These are phyloP conservation scores for Actinomortierella wolfii DNA, from an alignment of 371 early-diverging fungal genomes.

Conservation along the genomic window DNA sequence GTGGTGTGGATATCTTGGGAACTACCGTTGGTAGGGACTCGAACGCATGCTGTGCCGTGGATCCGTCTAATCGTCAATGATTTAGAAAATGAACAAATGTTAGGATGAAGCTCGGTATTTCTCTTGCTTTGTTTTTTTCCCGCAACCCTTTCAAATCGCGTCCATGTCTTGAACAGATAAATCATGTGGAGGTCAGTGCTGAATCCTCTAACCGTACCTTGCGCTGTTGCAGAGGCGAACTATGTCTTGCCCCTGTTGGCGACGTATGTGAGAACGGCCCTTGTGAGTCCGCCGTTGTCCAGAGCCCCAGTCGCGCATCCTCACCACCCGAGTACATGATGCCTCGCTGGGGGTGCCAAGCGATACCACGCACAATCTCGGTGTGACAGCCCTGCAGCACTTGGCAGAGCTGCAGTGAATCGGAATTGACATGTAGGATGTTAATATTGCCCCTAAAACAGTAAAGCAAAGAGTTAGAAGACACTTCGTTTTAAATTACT, in stretches of 20 bases:
- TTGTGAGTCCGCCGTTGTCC: constrained; percentile 50
- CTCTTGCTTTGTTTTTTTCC: too few species aligned
- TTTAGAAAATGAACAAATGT: too few species aligned
- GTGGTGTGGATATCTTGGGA: too few species aligned
- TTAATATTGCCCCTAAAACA: constrained; percentile 67
- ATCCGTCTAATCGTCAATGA: too few species aligned
- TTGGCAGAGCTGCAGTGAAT: constrained; percentile 70
- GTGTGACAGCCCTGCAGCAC: constrained; percentile 64
- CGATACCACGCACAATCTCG: constrained; percentile 73
- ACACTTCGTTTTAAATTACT: not conserved
- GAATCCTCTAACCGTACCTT: constrained; percentile 22
- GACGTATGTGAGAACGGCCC: constrained; percentile 6
- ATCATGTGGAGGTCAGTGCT: too few species aligned
- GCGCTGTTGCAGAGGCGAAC: constrained; percentile 23
- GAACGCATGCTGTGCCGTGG: too few species aligned
- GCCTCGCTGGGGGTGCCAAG: constrained; percentile 62
- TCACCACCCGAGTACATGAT: constrained; percentile 77
- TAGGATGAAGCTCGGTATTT: too few species aligned
- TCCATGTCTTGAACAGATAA: too few species aligned
- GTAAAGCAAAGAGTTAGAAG: not conserved
- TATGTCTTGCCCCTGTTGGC: constrained; percentile 25
- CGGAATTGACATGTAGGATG: constrained; percentile 73
- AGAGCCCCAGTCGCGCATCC: constrained; percentile 72
- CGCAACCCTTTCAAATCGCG: too few species aligned
- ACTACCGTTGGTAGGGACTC: too few species aligned